Evolutionary conservation across 768 basidiomycete genomes (phyloP).

Genomic region (Lepiota brunneoincarnata): DNA sequence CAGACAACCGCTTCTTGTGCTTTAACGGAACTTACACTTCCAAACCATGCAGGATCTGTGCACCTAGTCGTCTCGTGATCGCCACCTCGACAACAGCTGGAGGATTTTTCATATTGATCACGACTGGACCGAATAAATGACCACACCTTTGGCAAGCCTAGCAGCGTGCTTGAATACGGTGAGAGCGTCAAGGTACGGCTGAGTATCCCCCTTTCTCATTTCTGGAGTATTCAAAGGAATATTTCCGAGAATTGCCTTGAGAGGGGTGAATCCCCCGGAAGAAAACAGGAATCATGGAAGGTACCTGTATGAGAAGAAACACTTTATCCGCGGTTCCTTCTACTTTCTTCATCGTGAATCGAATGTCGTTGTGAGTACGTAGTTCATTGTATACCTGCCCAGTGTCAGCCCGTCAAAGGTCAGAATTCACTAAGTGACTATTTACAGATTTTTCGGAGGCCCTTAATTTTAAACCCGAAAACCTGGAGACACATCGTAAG

Average conservation of each 20-base stretch:
- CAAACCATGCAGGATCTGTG: conserved; percentile 67
- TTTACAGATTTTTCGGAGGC: conserved; percentile 71
- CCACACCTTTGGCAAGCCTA: conserved; percentile 72
- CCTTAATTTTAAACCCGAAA: conserved; percentile 67
- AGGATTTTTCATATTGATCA: conserved; percentile 4
- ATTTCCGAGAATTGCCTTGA: conserved; percentile 68
- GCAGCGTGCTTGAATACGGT: conserved; percentile 71
- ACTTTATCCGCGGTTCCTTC: conserved; percentile 76
- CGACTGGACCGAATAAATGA: not conserved
- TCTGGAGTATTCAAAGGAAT: conserved; percentile 68
- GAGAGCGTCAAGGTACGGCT: conserved; percentile 67
- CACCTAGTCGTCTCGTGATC: conserved; percentile 59
- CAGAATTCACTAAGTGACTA: not conserved
- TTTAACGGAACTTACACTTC: conserved; percentile 59
- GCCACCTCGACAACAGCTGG: conserved; percentile 80
- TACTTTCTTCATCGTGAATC: conserved; percentile 69
- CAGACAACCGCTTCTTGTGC: not conserved
- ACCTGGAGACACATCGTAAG: conserved; percentile 33
- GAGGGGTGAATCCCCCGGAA: not conserved
- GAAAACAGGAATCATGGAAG: too few relatives aligned
- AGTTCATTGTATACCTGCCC: conserved; percentile 50
- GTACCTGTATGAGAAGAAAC: conserved; percentile 78
- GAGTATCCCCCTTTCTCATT: conserved; percentile 68
- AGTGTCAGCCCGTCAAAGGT: not conserved
- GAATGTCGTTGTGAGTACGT: conserved; percentile 70